Evolutionary conservation across 1,284 basidiomycete genomes (phyloP), one percentile per base, ranked within the genome.

Genomic region (Papiliotrema nemorosa): DNA sequence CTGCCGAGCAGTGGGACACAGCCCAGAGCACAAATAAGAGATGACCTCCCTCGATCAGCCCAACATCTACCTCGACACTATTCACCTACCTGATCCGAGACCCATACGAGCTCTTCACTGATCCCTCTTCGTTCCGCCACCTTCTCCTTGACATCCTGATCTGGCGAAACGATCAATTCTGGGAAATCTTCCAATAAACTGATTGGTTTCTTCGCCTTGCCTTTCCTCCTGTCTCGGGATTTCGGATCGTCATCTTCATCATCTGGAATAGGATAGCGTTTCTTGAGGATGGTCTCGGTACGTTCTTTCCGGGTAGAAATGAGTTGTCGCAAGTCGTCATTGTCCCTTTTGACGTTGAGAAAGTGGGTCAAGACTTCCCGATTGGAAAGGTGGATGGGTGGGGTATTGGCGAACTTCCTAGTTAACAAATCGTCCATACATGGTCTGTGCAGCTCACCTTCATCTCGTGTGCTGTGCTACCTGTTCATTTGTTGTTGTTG

Each of bases 291-390:
- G 13, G 50, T 47, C 40, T 54, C 54, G 6, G 53, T 41, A 27
- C 57, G 44, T 4, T 50, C 42, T 41, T 45, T 53, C 21, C 60
- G 52, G 34, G 49, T 78, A 3, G 81, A 79, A 60, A 84, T 84
- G 31, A 83, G 79, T 34, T 82, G 80, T 1, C 81, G 77, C 37
- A 88, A 73, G 63, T 87, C 82, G 58, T 89, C 84, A 22, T 76
- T 79, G 69, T 91, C 87, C 16, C 51, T 21, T 40, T 73, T 67
- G 44, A 88, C 82, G 49, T 86, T 83, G 38, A 83, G 80, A 49
- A 96, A 82, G 52, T 92, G 81, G 18, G 80, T 69, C 37, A 94
- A 78, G 55, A 96, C 90, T 74, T 97, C 92, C 64, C 80, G 84
- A 75, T 93, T 91, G 37, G 87, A 85, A 12, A 93, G 80, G 49